Conservation (phyloP, 192 early-diverging fungal genomes). For the Cetraspora pellucida region DNA sequence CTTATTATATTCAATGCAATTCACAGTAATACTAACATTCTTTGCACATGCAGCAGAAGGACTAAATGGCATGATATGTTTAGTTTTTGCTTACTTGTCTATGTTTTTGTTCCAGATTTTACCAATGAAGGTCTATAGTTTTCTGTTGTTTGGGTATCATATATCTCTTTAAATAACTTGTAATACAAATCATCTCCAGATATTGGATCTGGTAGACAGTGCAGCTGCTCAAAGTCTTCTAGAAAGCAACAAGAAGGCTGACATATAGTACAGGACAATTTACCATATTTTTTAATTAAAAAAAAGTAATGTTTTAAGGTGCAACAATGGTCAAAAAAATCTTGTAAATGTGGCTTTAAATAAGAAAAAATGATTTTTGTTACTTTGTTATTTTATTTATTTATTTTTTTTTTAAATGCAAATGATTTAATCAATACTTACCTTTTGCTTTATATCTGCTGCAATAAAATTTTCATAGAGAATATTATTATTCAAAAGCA, state of each 20-base stretch:
- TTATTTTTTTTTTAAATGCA: no score
- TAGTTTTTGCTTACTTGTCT: background rate
- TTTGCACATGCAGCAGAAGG: background rate
- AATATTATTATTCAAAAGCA: background rate
- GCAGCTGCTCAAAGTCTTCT: background rate
- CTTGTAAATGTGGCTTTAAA: background rate
- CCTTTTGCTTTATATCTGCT: no score
- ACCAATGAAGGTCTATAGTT: background rate
- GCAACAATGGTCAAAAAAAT: background rate
- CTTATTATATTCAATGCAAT: background rate
- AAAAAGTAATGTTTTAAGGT: background rate
- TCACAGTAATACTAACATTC: background rate
- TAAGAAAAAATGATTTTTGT: no score
- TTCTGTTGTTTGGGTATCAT: background rate
- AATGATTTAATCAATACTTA: no score
- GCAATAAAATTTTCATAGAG: background rate
- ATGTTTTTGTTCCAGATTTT: background rate
- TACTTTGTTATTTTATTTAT: no score
- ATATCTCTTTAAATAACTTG: background rate
- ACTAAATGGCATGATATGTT: background rate
- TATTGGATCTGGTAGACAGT: background rate
- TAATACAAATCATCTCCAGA: background rate
- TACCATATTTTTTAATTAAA: background rate
- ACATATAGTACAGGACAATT: background rate
- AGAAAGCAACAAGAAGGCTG: background rate